Conservation (phyloP, 176 grass and related monocot genomes). For the Saccharum spontaneum region DNA sequence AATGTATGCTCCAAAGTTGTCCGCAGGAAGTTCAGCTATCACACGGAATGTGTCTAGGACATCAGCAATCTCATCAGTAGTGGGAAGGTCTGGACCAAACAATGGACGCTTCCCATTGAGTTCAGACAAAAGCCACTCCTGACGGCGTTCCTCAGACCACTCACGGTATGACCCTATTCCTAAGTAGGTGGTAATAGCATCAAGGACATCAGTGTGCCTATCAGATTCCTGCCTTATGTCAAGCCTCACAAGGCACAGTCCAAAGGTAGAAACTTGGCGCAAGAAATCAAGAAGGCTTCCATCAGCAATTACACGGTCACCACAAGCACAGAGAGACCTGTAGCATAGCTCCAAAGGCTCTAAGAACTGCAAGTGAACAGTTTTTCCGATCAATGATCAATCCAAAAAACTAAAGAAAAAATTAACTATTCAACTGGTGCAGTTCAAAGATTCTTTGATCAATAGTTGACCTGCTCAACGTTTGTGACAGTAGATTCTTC, state of each 20-base stretch:
- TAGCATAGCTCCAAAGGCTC: constrained; percentile 53
- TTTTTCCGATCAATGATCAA: background rate
- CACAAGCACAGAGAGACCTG: constrained; percentile 40
- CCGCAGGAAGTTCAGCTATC: constrained; percentile 43
- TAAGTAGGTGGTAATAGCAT: constrained; percentile 40
- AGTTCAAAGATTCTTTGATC: background rate
- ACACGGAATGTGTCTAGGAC: constrained; percentile 45
- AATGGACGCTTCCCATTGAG: constrained; percentile 47
- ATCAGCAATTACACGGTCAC: constrained; percentile 44
- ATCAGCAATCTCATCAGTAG: constrained; percentile 43
- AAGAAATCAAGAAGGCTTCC: constrained; percentile 50
- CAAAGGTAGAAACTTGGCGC: constrained; percentile 47
- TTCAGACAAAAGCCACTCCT: constrained; percentile 41
- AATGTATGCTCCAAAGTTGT: constrained; percentile 44
- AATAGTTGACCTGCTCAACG: constrained; percentile 35
- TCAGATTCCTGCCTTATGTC: constrained; percentile 55
- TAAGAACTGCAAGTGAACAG: constrained; percentile 27
- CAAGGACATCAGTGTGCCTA: constrained; percentile 43
- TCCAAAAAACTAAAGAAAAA: background rate
- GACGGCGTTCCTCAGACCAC: constrained; percentile 41
- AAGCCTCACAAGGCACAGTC: constrained; percentile 43
- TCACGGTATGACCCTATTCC: constrained; percentile 43
- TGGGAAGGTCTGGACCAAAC: constrained; percentile 37
- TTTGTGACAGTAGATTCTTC: constrained; percentile 38
- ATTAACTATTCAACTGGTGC: background rate